Base-by-base conservation (phyloP, 2,329 filamentous ascomycete species). In the Paracoccidioides brasiliensis region DNA sequence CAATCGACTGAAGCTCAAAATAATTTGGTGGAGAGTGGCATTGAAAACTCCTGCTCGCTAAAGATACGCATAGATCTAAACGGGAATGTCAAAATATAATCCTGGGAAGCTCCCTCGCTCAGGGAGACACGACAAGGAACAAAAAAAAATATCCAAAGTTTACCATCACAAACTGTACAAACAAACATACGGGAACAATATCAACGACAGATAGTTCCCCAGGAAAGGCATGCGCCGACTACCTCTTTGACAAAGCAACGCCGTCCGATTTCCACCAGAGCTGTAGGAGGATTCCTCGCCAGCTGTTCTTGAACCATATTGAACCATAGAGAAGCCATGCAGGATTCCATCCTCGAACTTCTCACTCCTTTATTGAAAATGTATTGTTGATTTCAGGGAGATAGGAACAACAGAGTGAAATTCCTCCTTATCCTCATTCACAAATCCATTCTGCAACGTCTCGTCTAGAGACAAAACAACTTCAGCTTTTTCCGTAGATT, bases 361-460 rank as follows among this genome's bases (percentile, higher is more conserved):
- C 49, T 33, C 41, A 5, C 2, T 42, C 37, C 6, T 33, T 22
- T 12, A 41, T 14, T 3, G 8, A 2, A 30, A n/a, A 35, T 7
- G 9, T 35, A 35, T 48, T 10, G 22, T 12, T 3, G 37, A 28
- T 30, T 15, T 3, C n/a, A 37, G 35, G n/a, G 65, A 67, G 15
- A 63, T 66, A 3, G 67, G 63, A 1, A 69, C 65, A 1, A 69
- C 65, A 2, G 74, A 74, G 54, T 73, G 69, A 54, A 76, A 74
- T 32, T 70, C 69, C 2, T 76, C 71, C 52, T 63, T 67, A 4
- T 71, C 68, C 10, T 53, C 50, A n/a, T 42, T 8, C 49, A 32
- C 8, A 32, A 9, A 42, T 9, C 10, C 49, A 9, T 41, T 41
- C 32, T 52, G 10, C 22, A 42, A 40, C 22, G 12, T 3, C 28